Base-by-base conservation (phyloP, 108 stramenopile genomes). In the Nitzschia sp. region DNA sequence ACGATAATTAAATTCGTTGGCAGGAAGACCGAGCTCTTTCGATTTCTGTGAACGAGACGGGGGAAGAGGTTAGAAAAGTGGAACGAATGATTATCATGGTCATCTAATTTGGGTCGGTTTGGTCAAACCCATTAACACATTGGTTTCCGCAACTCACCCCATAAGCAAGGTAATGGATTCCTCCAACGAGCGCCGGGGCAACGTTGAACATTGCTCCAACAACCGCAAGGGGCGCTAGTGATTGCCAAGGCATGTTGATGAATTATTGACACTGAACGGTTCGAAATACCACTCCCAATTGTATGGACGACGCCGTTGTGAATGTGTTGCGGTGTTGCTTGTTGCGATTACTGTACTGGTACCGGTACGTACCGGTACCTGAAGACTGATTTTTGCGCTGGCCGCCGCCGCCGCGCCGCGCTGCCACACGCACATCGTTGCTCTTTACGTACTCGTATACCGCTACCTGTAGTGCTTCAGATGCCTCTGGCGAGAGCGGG, bases 201-300 rank as follows among this genome's bases (percentile, higher is more conserved):
- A 86, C 85, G 60, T 87, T 87, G 75, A 92, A 92, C 44, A 87
- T 87, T 52, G 85, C 79, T 32, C 71, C 59, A 75, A 92, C 88
- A 63, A 92, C 87, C 70, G 86, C 29, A 60, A 92, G 78, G 46
- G 91, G 71, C 26, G 86, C 76, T 30, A 72, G 75, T 70, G 87
- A 62, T 86, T 92, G 91, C 80, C 83, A 87, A 64, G 88, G 86
- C 88, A 92, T 92, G 63, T 9, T 81, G 38, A 41, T 41, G 13
- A n/a, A n/a, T n/a, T n/a, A n/a, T n/a, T n/a, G n/a, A n/a, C n/a
- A n/a, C n/a, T n/a, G n/a, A n/a, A n/a, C n/a, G n/a, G n/a, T n/a
- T n/a, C n/a, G n/a, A n/a, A n/a, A n/a, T n/a, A n/a, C n/a, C n/a
- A n/a, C n/a, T n/a, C n/a, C n/a, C n/a, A n/a, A n/a, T n/a, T n/a